Conservation (phyloP, 2,329 filamentous ascomycete genomes). For the Zalaria sp. region DNA sequence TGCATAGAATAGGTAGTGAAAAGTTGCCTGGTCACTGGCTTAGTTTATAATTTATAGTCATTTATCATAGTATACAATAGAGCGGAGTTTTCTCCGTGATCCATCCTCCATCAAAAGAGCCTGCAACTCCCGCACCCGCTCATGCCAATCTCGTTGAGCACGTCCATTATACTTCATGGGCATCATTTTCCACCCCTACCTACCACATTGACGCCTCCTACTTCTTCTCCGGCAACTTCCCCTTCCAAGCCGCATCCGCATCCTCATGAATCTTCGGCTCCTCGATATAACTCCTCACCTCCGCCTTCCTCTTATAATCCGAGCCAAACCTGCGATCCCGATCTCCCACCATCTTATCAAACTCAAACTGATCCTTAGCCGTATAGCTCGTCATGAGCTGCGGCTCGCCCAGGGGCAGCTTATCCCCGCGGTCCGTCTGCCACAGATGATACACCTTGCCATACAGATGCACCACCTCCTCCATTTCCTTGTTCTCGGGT, state of each 20-base stretch:
- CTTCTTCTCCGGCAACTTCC: too few species aligned
- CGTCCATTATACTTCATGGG: too few species aligned
- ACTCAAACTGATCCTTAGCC: slow-evolving; percentile 31
- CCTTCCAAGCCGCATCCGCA: too few species aligned
- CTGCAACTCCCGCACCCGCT: too few species aligned
- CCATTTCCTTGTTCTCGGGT: slow-evolving; percentile 70
- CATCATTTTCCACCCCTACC: too few species aligned
- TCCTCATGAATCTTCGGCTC: slow-evolving; percentile 28
- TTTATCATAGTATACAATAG: too few species aligned
- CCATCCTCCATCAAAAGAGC: too few species aligned
- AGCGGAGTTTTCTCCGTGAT: too few species aligned
- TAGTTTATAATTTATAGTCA: too few species aligned
- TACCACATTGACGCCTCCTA: too few species aligned
- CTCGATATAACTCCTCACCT: slow-evolving; percentile 38
- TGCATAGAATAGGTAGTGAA: background rate
- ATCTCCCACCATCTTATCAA: slow-evolving; percentile 31
- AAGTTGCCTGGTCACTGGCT: background rate
- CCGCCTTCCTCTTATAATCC: slow-evolving; percentile 36
- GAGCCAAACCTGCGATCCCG: slow-evolving; percentile 41
- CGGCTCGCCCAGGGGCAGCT: slow-evolving; percentile 45
- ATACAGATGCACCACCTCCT: slow-evolving; percentile 58
- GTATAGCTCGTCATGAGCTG: slow-evolving; percentile 52
- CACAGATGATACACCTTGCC: slow-evolving; percentile 79
- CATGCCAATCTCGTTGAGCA: too few species aligned
- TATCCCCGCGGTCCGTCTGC: slow-evolving; percentile 66